These are phyloP conservation scores for Suhomyces prunicola DNA, from an alignment of 805 yeast species.

Conservation along the genomic window DNA sequence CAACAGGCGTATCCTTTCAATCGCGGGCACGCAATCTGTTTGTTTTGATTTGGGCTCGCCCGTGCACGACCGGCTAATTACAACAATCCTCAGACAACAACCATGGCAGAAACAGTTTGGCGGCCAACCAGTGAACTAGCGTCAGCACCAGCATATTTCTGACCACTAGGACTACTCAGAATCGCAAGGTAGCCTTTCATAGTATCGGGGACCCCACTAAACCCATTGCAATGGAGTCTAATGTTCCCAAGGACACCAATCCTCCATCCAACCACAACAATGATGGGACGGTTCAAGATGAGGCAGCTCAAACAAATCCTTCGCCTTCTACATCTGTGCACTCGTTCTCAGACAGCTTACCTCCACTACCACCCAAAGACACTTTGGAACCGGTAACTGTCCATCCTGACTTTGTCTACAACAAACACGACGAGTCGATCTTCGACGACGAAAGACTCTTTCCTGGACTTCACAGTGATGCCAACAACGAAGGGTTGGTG, in stretches of 20 bases:
- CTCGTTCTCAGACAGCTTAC: not conserved
- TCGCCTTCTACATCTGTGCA: not conserved
- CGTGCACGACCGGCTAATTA: not conserved
- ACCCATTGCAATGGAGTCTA: not conserved
- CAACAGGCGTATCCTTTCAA: not conserved
- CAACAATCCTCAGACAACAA: not conserved
- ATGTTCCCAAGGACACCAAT: not conserved
- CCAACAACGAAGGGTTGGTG: slow-evolving; percentile 20
- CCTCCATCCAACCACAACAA: not conserved
- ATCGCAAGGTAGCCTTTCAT: not conserved
- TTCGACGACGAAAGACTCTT: slow-evolving; percentile 36
- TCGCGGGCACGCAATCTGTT: not conserved
- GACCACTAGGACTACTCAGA: not conserved
- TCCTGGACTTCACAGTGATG: slow-evolving; percentile 26
- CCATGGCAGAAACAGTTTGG: not conserved
- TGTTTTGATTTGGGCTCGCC: not conserved
- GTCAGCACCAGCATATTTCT: not conserved
- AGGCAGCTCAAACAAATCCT: not conserved
- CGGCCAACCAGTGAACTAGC: not conserved
- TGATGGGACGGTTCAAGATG: not conserved
- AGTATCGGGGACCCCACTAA: not conserved
- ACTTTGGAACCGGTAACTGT: not conserved
- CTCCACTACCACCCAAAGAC: not conserved
- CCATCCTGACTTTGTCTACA: slow-evolving; percentile 26
- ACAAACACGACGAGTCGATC: slow-evolving; percentile 34